A percentile compares a stretch with the other conserved stretches of the same genome.
These are phyloP conservation scores for Candida gorgasii DNA, from an alignment of 805 yeast genomes.

Conservation along the genomic window DNA sequence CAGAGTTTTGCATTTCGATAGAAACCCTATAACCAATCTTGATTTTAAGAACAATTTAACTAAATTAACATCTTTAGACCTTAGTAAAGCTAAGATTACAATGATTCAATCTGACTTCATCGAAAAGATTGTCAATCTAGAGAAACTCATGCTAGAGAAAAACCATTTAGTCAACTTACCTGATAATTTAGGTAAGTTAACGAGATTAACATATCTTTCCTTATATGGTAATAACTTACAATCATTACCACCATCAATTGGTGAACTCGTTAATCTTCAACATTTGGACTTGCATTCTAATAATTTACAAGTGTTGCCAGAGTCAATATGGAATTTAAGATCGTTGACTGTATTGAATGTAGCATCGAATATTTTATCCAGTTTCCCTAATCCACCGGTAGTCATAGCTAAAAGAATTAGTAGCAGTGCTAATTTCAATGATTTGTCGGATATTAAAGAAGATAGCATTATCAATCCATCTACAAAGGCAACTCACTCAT, in stretches of 20 bases:
- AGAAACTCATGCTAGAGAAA: slow-evolving; percentile 72
- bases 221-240: slow-evolving; percentile 74
- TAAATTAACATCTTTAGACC: slow-evolving; percentile 67
- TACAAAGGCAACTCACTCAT: slow-evolving; percentile 17
- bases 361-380: slow-evolving; percentile 68
- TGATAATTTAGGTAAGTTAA: slow-evolving; percentile 58
- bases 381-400: slow-evolving; percentile 55
- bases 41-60: slow-evolving; percentile 53
- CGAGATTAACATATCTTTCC: slow-evolving; percentile 64
- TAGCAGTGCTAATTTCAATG: slow-evolving; percentile 26
- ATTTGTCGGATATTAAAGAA: slow-evolving; percentile 9
- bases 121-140: slow-evolving; percentile 61
- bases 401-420: slow-evolving; percentile 33
- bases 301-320: slow-evolving; percentile 69
- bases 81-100: slow-evolving; percentile 81
- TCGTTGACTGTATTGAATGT: slow-evolving; percentile 63
- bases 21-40: slow-evolving; percentile 80
- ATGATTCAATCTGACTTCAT: slow-evolving; percentile 68
- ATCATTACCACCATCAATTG: slow-evolving; percentile 65
- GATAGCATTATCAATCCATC: slow-evolving; percentile 1
- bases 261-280: slow-evolving; percentile 57
- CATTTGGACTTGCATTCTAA: slow-evolving; percentile 81
- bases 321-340: slow-evolving; percentile 62
- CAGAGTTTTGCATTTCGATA: slow-evolving; percentile 69
- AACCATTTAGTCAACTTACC: slow-evolving; percentile 83